Conservation (phyloP, 805 yeast species). For the Candida sanyiensis region DNA sequence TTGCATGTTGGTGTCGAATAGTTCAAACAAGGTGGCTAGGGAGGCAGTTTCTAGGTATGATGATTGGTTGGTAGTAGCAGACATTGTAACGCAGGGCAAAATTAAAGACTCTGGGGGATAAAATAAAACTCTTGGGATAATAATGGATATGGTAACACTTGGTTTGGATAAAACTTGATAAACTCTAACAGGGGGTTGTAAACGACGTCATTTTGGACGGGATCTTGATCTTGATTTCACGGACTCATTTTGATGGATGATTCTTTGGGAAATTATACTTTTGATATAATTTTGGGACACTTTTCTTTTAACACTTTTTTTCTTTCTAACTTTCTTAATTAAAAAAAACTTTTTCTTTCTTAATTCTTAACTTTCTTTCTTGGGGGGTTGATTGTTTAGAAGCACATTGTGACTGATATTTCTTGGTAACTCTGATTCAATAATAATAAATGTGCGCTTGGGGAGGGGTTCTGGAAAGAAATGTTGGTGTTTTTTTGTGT, state of each 20-base stretch:
- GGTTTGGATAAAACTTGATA: background rate
- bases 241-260: constrained; percentile 21
- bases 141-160: constrained; percentile 4
- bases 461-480: background rate
- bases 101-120: constrained; percentile 9
- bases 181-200: constrained; percentile 6
- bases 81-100: constrained; percentile 7
- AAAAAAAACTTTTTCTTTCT: constrained; percentile 9
- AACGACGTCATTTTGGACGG: constrained; percentile 27
- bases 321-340: constrained; percentile 8
- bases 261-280: constrained; percentile 9
- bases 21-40: constrained; percentile 23
- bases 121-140: constrained; percentile 5
- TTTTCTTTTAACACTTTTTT: constrained; percentile 8
- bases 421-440: background rate
- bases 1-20: constrained; percentile 23
- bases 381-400: constrained; percentile 19
- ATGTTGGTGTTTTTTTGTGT: background rate
- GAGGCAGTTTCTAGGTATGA: constrained; percentile 14
- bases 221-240: constrained; percentile 14
- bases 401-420: constrained; percentile 22
- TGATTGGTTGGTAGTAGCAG: constrained; percentile 11
- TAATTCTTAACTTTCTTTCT: constrained; percentile 9
- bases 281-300: constrained; percentile 11
- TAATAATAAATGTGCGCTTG: constrained; percentile 1